Base-by-base conservation (phyloP, 2,329 filamentous ascomycete genomes). In the Mariannaea elegans region DNA sequence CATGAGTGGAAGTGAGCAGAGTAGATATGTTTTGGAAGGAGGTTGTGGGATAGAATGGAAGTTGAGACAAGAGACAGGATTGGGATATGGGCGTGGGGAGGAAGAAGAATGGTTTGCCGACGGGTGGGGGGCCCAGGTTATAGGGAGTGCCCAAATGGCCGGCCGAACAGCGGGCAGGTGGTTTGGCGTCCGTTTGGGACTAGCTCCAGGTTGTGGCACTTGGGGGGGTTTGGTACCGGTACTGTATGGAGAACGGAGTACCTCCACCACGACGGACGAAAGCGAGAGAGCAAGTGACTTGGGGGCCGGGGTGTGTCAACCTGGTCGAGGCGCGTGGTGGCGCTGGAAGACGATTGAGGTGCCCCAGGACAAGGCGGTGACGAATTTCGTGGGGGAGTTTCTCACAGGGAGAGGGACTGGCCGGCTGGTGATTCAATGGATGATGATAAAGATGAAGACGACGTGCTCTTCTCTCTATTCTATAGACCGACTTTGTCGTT, bases 71-170 rank as follows among this genome's bases (percentile, higher is more conserved):
- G 55, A 53, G 50, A 45, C 50, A 53, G 50, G 56, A 45, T 39
- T 48, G 53, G 48, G 65, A 58, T 61, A 61, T 60, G 56, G 58
- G 44, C 66, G 64, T 70, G 66, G 67, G 65, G 60, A 69, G 56
- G 54, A 61, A 59, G 60, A 56, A 56, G 51, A 66, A 65, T 57
- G 66, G 66, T 60, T 69, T 69, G 59, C 62, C 66, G 68, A 69
- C 47, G 66, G 68, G 66, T 66, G 68, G 68, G 67, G 67, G 68
- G 52, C 61, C 38, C 59, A 64, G 65, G 65, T 70, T 70, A 69
- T 70, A 70, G 68, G 60, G 61, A 67, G 62, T 63, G 53, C 53
- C 38, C 38, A n/a, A 54, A 61, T 59, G 54, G 55, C 59, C 49
- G 39, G 50, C 27, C 34, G 60, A 51, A 36, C 46, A 39, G 50